Evolutionary conservation across 257 asterid species (phyloP).

Genomic region (Salvia rosmarinus): DNA sequence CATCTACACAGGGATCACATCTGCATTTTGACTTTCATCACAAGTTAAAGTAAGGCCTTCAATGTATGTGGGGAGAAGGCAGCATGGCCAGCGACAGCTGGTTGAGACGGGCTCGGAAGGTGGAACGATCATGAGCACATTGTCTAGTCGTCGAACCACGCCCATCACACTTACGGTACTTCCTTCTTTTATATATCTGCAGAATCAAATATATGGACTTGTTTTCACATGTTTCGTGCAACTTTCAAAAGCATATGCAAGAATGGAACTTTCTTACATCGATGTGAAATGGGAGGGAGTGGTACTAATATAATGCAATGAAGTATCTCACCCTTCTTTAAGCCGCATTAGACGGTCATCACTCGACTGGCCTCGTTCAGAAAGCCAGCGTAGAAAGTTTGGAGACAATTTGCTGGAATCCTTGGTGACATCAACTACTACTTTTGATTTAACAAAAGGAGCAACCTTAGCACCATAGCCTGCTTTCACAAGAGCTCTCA

Average conservation of each 20-base stretch:
- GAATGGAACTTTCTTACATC: not conserved
- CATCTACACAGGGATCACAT: conserved; percentile 66
- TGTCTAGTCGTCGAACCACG: conserved; percentile 64
- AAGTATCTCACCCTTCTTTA: conserved; percentile 70
- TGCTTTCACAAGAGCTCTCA: conserved; percentile 85
- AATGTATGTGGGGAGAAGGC: conserved; percentile 71
- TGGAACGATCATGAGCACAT: conserved; percentile 79
- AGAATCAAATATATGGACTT: not conserved
- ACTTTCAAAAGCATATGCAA: not conserved
- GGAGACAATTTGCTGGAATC: conserved; percentile 55
- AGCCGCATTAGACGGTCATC: conserved; percentile 66
- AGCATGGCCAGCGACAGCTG: conserved; percentile 71
- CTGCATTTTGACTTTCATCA: conserved; percentile 53
- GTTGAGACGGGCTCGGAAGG: conserved; percentile 70
- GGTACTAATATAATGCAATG: not conserved
- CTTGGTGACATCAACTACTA: conserved; percentile 63
- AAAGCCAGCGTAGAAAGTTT: conserved; percentile 65
- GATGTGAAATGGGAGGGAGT: conserved; percentile 4
- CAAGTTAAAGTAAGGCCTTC: conserved; percentile 72
- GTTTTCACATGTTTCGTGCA: not conserved
- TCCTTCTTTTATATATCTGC: conserved; percentile 82
- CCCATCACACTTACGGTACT: conserved; percentile 82
- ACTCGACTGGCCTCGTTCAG: conserved; percentile 68
- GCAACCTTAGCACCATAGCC: conserved; percentile 86
- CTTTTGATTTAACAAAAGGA: conserved; percentile 62